These are phyloP conservation scores for Aspergillus quadrilineatus DNA, from an alignment of 2,329 filamentous ascomycete species.

Conservation along the genomic window DNA sequence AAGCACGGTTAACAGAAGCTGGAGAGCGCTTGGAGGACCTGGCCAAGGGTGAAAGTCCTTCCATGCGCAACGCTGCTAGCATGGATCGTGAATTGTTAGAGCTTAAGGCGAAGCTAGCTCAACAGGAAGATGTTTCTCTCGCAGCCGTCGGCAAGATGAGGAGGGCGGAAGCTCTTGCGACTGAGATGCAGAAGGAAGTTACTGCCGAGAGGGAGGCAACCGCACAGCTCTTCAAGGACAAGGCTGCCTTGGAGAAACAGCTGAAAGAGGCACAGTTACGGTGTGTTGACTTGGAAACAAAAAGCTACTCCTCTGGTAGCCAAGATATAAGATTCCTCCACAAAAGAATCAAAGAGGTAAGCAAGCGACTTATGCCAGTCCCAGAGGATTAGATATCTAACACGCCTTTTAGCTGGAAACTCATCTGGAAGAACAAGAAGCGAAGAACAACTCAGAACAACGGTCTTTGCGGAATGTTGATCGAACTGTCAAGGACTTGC, in stretches of 20 bases:
- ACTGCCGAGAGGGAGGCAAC: conserved; percentile 79
- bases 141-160: conserved; percentile 98
- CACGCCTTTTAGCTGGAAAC: conserved; percentile 68
- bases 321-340: conserved; percentile 95
- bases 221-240: conserved; percentile 81
- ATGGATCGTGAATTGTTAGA: conserved; percentile 88
- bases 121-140: conserved; percentile 87
- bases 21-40: conserved; percentile 86
- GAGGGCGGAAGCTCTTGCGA: conserved; percentile 79
- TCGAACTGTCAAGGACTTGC: conserved; percentile 88
- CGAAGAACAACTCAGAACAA: conserved; percentile 73
- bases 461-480: conserved; percentile 90
- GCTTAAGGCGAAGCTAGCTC: conserved; percentile 81
- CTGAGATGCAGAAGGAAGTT: conserved; percentile 92
- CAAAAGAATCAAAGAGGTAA: conserved; percentile 91
- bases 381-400: conserved; percentile 21
- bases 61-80: conserved; percentile 82
- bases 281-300: conserved; percentile 91
- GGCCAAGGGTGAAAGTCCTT: conserved; percentile 77
- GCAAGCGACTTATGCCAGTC: conserved; percentile 24
- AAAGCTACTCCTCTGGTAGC: conserved; percentile 90
- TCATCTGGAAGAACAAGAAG: conserved; percentile 80
- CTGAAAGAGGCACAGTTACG: conserved; percentile 87
- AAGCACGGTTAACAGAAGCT: conserved; percentile 80
- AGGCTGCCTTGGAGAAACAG: conserved; percentile 82